Evolutionary conservation across 345 rosid genomes (phyloP).

Genomic region (Bruguiera gymnorhiza): DNA sequence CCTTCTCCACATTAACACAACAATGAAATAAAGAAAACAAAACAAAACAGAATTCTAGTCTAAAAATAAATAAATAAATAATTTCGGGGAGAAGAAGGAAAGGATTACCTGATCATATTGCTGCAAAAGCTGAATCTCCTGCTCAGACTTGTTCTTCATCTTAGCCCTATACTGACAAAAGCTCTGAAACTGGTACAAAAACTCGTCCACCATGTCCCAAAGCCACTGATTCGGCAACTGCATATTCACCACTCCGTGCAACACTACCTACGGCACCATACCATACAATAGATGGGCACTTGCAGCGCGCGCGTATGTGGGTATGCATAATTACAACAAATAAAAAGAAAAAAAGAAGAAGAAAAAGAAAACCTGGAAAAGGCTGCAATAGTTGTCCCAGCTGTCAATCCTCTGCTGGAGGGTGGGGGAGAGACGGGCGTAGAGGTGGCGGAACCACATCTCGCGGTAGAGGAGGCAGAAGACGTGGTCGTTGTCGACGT

Average conservation of each 20-base stretch:
- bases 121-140: conserved; percentile 71
- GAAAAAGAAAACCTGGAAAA: conserved; percentile 50
- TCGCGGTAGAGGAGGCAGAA: conserved; percentile 90
- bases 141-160: conserved; percentile 88
- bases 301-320: too few species aligned
- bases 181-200: conserved; percentile 95
- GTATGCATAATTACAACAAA: too few species aligned
- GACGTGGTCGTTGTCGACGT: conserved; percentile 86
- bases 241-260: conserved; percentile 96
- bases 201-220: conserved; percentile 99
- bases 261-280: conserved; percentile 44
- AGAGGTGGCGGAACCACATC: conserved; percentile 98
- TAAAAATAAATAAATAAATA: too few species aligned
- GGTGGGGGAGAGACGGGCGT: conserved; percentile 83
- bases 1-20: not conserved
- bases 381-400: conserved; percentile 90
- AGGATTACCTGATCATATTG: conserved; percentile 66
- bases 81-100: too few species aligned
- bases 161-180: conserved; percentile 95
- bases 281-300: too few species aligned
- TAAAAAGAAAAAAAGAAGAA: not conserved
- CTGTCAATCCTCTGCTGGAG: conserved; percentile 92
- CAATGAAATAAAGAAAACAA: not conserved
- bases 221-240: conserved; percentile 97
- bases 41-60: not conserved